phyloP scores from a whole-genome alignment of 495 filamentous ascomycete genomes.

The Annulohypoxylon nitens region DNA sequence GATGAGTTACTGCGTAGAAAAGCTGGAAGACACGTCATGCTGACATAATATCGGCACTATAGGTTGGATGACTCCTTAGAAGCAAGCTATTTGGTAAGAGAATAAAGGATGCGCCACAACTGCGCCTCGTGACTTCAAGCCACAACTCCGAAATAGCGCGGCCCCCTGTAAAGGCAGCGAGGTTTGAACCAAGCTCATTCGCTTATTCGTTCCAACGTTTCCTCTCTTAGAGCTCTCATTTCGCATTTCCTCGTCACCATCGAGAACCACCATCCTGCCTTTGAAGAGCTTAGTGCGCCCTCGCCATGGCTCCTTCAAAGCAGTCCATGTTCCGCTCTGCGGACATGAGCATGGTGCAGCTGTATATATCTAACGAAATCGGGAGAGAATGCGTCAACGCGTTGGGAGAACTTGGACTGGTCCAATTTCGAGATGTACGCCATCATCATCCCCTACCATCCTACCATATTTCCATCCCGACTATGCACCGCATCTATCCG shows the following conservation, averaged over 20 bases:
- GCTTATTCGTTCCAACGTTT: not conserved
- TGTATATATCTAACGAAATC: conserved; percentile 99
- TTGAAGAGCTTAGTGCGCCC: conserved; percentile 44
- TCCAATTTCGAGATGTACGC: conserved; percentile 96
- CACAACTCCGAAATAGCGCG: conserved; percentile 36
- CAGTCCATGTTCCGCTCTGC: conserved; percentile 99
- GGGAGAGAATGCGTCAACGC: conserved; percentile 97
- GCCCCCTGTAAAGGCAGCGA: conserved; percentile 46
- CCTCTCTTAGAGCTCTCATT: conserved; percentile 21
- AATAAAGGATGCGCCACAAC: conserved; percentile 26
- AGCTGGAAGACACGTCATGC: conserved; percentile 24
- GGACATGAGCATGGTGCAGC: conserved; percentile 99
- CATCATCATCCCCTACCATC: conserved; percentile 12
- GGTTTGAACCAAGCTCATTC: conserved; percentile 28
- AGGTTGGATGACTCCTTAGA: not conserved
- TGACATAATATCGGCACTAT: conserved; percentile 9
- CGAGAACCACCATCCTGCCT: conserved; percentile 39
- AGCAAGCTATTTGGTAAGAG: not conserved
- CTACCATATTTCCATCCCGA: not conserved
- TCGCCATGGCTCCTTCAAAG: conserved; percentile 68
- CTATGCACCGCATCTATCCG: conserved; percentile 10
- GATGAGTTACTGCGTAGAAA: not conserved
- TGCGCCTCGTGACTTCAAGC: conserved; percentile 43
- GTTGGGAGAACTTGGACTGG: conserved; percentile 91
- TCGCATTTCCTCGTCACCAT: conserved; percentile 41